These are phyloP conservation scores for Diddensiella santjacobensis DNA, from an alignment of 805 yeast genomes.

Conservation along the genomic window DNA sequence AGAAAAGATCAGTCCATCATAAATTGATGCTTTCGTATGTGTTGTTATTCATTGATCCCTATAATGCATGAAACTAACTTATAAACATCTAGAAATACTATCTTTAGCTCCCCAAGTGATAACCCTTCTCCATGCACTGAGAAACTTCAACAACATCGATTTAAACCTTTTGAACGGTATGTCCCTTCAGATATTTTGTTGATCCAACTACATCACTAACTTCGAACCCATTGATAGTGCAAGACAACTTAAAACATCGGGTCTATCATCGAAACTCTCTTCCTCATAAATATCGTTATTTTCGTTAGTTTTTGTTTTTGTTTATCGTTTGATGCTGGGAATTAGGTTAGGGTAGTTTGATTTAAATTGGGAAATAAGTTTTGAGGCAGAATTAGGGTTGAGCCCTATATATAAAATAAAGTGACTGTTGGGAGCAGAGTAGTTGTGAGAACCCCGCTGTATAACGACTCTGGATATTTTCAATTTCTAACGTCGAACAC, in stretches of 20 bases:
- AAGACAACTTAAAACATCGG: neutral
- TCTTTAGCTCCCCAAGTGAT: constrained; percentile 23
- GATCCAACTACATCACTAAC: neutral
- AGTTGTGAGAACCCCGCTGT: too few species aligned
- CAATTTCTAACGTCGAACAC: too few species aligned
- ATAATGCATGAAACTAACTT: constrained; percentile 1
- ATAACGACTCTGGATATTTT: too few species aligned
- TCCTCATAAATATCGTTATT: neutral
- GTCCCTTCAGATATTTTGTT: neutral
- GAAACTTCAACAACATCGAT: constrained; percentile 17
- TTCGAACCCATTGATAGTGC: neutral
- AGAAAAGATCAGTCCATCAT: constrained; percentile 12
- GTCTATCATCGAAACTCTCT: neutral
- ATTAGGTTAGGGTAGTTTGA: too few species aligned
- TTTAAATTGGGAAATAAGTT: too few species aligned
- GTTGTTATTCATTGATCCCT: neutral
- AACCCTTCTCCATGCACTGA: constrained; percentile 22
- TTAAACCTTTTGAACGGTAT: constrained; percentile 4
- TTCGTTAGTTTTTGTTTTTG: too few species aligned
- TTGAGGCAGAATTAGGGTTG: too few species aligned
- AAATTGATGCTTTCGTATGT: constrained; percentile 22
- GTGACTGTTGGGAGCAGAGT: too few species aligned
- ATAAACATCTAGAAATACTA: constrained; percentile 15
- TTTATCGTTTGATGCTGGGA: too few species aligned
- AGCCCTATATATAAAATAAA: too few species aligned